These are phyloP conservation scores for Trametes polyzona DNA, from an alignment of 1,284 basidiomycete species.

Conservation along the genomic window DNA sequence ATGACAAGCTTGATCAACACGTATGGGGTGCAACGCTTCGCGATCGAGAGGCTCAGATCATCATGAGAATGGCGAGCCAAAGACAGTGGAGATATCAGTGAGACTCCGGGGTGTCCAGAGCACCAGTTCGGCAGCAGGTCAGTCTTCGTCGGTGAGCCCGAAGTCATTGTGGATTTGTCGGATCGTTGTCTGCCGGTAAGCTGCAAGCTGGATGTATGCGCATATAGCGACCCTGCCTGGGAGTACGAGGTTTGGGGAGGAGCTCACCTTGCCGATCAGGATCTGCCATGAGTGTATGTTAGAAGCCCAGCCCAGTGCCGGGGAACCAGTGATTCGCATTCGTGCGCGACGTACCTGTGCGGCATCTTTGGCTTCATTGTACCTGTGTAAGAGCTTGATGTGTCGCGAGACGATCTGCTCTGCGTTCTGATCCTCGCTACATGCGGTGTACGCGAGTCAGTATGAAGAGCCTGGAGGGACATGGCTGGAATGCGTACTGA, in stretches of 20 bases:
- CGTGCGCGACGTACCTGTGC: conserved; percentile 56
- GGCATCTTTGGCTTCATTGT: conserved; percentile 83
- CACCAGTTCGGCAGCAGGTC: neutral
- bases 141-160: conserved; percentile 55
- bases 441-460: neutral
- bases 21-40: neutral
- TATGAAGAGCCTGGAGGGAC: no score
- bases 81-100: neutral
- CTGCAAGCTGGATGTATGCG: conserved; percentile 54
- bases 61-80: neutral
- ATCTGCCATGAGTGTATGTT: no score
- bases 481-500: conserved; percentile 25
- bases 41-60: neutral
- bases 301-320: no score
- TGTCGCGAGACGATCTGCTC: conserved; percentile 69
- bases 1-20: no score
- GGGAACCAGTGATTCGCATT: no score
- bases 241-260: neutral
- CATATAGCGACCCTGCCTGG: conserved; percentile 1
- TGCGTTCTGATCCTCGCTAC: conserved; percentile 56
- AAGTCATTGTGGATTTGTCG: conserved; percentile 72
- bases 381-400: conserved; percentile 72
- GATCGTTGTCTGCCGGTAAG: conserved; percentile 65
- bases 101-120: no score
- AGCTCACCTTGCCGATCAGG: neutral